Percentiles rank a stretch among this genome's conserved stretches.
These are phyloP conservation scores for Sophora flavescens DNA, from an alignment of 306 rosid species.

Conservation along the genomic window DNA sequence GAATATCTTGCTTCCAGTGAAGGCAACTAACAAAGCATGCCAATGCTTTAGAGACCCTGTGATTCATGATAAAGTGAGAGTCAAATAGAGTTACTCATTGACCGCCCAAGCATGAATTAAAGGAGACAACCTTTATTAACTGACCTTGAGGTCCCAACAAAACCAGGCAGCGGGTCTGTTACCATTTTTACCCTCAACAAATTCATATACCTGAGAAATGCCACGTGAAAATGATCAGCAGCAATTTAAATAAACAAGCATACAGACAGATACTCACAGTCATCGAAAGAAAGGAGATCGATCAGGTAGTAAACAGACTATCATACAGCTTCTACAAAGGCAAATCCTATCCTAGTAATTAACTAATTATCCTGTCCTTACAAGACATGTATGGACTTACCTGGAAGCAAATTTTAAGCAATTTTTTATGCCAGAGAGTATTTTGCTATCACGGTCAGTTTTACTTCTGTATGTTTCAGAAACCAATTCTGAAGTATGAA, in stretches of 20 bases:
- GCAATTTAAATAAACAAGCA: slow-evolving; percentile 1
- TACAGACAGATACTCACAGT: slow-evolving; percentile 30
- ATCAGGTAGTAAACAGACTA: slow-evolving; percentile 31
- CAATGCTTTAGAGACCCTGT: slow-evolving; percentile 71
- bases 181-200: slow-evolving; percentile 56
- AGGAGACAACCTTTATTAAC: slow-evolving; percentile 43
- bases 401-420: slow-evolving; percentile 59
- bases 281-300: slow-evolving; percentile 29
- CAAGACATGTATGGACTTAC: slow-evolving; percentile 56
- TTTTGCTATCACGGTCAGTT: slow-evolving; percentile 41
- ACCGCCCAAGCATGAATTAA: slow-evolving; percentile 40
- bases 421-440: slow-evolving; percentile 46
- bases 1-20: slow-evolving; percentile 70
- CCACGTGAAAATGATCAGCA: slow-evolving; percentile 47
- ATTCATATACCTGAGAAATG: slow-evolving; percentile 65
- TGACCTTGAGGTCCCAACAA: slow-evolving; percentile 61
- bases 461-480: slow-evolving; percentile 46
- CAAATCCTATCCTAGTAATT: not conserved
- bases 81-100: slow-evolving; percentile 39
- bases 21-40: slow-evolving; percentile 65
- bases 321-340: slow-evolving; percentile 15
- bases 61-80: slow-evolving; percentile 42
- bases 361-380: not conserved
- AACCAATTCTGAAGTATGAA: slow-evolving; percentile 51
- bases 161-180: slow-evolving; percentile 47